Evolutionary conservation across 192 early-diverging fungal genomes (phyloP).

Genomic region (Gryganskiella cystojenkinii): DNA sequence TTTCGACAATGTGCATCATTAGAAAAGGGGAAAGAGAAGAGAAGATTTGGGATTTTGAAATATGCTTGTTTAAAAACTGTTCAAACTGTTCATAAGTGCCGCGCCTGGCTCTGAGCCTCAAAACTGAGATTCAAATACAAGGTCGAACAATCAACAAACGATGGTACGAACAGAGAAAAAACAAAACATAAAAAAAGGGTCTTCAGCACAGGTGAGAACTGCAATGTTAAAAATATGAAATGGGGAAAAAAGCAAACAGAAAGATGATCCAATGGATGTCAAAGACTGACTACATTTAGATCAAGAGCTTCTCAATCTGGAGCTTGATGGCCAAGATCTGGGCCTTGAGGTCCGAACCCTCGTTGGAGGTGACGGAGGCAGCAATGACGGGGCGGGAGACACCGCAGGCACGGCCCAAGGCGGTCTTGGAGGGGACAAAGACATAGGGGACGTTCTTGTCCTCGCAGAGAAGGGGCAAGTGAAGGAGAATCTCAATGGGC

Average conservation of each 20-base stretch:
- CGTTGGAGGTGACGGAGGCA: slow-evolving; percentile 96
- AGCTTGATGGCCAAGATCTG: slow-evolving; percentile 92
- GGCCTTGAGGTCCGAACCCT: slow-evolving; percentile 92
- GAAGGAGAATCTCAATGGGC: slow-evolving; percentile 97
- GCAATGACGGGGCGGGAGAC: slow-evolving; percentile 95
- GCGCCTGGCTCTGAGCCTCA: too few relatives aligned
- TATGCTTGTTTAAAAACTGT: too few relatives aligned
- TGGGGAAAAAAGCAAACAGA: too few relatives aligned
- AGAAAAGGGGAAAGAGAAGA: background rate
- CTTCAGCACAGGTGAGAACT: slow-evolving; percentile 23
- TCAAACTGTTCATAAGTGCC: too few relatives aligned
- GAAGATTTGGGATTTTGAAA: too few relatives aligned
- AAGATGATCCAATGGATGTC: background rate
- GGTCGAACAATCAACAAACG: too few relatives aligned
- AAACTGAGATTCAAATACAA: too few relatives aligned
- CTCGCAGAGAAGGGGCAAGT: slow-evolving; percentile 97
- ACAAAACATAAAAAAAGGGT: slow-evolving; percentile 6
- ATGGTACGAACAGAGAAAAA: background rate
- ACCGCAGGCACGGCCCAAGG: slow-evolving; percentile 97
- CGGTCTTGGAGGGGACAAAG: slow-evolving; percentile 96
- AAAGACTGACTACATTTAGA: slow-evolving; percentile 60
- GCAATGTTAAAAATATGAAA: background rate
- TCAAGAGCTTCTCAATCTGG: slow-evolving; percentile 94
- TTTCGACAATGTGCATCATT: slow-evolving; percentile 31
- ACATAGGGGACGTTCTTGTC: slow-evolving; percentile 99